Evolutionary conservation across 352 stramenopile species (phyloP).

Genomic region (Phytophthora ohioensis): DNA sequence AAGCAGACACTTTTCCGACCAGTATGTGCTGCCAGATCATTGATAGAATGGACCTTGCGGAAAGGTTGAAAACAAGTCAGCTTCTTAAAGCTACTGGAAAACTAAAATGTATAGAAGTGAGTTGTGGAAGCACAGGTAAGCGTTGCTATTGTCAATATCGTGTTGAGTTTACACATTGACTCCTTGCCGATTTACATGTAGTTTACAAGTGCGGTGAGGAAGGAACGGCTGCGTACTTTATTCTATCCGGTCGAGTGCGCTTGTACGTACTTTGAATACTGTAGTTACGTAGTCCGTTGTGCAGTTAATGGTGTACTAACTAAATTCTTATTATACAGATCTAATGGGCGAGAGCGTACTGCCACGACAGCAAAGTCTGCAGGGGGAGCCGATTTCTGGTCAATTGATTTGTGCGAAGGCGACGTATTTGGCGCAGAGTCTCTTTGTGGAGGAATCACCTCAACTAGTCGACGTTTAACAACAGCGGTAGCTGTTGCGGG

Average conservation of each 20-base stretch:
- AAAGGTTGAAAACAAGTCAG: conserved; percentile 16
- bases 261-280: conserved; percentile 8
- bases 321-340: conserved; percentile 3
- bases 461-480: conserved; percentile 5
- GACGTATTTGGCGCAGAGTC: conserved; percentile 61
- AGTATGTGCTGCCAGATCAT: conserved; percentile 4
- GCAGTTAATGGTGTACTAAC: background rate
- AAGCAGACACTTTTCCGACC: background rate
- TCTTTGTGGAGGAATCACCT: conserved; percentile 16
- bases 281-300: background rate
- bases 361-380: background rate
- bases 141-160: background rate
- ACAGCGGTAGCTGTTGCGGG: conserved; percentile 35
- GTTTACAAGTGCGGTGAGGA: conserved; percentile 22
- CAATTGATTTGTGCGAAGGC: conserved; percentile 38
- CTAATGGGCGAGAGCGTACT: conserved; percentile 4
- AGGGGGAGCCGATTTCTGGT: conserved; percentile 28
- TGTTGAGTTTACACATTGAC: background rate
- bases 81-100: conserved; percentile 4
- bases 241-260: conserved; percentile 24
- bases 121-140: conserved; percentile 15
- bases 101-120: conserved; percentile 12
- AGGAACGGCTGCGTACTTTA: conserved; percentile 10
- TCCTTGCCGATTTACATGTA: background rate
- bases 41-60: conserved; percentile 17